These are phyloP conservation scores for Kwoniella newhampshirensis DNA, from an alignment of 768 basidiomycete genomes.

Conservation along the genomic window DNA sequence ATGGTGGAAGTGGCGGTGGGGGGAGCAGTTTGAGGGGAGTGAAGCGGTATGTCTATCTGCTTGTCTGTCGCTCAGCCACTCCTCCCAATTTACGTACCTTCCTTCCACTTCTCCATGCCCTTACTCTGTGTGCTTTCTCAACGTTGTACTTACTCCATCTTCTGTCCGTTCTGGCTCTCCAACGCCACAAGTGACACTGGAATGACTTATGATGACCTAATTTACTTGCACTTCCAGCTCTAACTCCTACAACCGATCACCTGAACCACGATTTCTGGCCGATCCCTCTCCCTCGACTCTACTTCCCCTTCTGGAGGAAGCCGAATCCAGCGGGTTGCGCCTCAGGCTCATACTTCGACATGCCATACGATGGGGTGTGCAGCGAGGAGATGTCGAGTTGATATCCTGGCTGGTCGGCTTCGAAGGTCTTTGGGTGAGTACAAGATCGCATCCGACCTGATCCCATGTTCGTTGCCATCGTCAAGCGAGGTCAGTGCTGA, in stretches of 20 bases:
- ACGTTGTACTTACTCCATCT: too few species aligned
- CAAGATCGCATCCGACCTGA: too few species aligned
- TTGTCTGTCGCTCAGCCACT: too few species aligned
- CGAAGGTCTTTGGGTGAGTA: conserved; percentile 36
- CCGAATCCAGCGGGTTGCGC: conserved; percentile 17
- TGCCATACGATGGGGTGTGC: conserved; percentile 38
- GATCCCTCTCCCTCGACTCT: conserved; percentile 16
- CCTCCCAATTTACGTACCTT: too few species aligned
- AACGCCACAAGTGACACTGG: too few species aligned
- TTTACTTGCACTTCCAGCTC: too few species aligned
- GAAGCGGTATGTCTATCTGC: not conserved
- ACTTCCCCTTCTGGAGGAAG: conserved; percentile 11
- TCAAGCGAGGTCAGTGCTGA: too few species aligned
- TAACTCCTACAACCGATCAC: conserved; percentile 15
- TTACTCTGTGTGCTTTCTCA: too few species aligned
- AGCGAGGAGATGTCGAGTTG: conserved; percentile 35
- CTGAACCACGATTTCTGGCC: conserved; percentile 17
- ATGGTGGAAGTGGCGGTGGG: not conserved
- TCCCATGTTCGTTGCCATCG: not conserved
- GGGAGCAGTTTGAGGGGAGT: not conserved
- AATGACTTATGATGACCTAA: too few species aligned
- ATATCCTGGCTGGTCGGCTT: conserved; percentile 39
- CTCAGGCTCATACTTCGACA: conserved; percentile 33
- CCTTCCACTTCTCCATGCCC: too few species aligned
- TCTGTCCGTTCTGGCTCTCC: too few species aligned